Evolutionary conservation across 768 basidiomycete species (phyloP).

Genomic region (Serendipita vermifera): DNA sequence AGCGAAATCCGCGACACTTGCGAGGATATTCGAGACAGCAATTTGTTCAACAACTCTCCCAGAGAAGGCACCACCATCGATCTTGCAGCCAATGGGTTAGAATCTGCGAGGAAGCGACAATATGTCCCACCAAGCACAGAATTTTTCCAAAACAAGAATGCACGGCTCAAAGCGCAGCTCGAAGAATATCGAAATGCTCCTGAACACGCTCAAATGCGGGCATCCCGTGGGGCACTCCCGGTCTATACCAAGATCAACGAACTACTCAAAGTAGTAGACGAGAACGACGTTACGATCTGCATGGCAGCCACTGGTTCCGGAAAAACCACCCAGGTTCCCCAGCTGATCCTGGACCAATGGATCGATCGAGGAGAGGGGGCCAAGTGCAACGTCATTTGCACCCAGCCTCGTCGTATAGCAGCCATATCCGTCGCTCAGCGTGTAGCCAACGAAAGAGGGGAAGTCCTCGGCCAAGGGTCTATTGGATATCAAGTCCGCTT

Average conservation of each 20-base stretch:
- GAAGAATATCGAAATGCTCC: constrained; percentile 51
- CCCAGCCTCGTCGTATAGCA: constrained; percentile 83
- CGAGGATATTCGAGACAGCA: constrained; percentile 47
- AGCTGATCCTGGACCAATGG: constrained; percentile 75
- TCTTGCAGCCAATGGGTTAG: constrained; percentile 15
- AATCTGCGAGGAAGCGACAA: constrained; percentile 10
- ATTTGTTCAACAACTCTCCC: constrained; percentile 55
- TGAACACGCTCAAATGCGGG: constrained; percentile 48
- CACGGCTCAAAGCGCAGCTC: constrained; percentile 38
- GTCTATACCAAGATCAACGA: constrained; percentile 56
- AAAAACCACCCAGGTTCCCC: constrained; percentile 91
- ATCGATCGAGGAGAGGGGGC: constrained; percentile 71
- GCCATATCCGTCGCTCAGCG: constrained; percentile 87
- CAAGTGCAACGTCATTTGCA: constrained; percentile 79
- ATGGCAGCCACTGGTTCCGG: constrained; percentile 88
- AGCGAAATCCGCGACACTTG: constrained; percentile 61
- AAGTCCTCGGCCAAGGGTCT: constrained; percentile 45
- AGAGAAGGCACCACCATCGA: constrained; percentile 18
- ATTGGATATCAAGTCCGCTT: constrained; percentile 92
- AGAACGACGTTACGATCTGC: constrained; percentile 75
- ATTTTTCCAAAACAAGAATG: constrained; percentile 40
- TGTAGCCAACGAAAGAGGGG: constrained; percentile 77
- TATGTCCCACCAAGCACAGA: constrained; percentile 12
- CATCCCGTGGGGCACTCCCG: constrained; percentile 54
- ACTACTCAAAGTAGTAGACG: constrained; percentile 52